Evolutionary conservation across 805 yeast species (phyloP).

Genomic region (Candida jianshihensis): DNA sequence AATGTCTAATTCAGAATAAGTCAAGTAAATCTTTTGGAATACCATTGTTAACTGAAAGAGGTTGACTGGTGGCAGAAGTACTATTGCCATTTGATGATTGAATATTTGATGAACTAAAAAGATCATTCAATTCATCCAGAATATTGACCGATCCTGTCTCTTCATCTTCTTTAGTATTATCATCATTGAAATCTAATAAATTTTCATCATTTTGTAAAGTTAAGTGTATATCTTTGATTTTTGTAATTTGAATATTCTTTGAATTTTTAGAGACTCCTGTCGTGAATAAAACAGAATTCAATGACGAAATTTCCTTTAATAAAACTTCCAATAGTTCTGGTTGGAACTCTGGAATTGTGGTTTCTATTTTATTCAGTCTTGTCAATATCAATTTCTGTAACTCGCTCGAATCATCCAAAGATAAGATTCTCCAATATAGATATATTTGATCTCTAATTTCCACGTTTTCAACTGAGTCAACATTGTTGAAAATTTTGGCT

Average conservation of each 20-base stretch:
- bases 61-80: too few relatives aligned
- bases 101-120: slow-evolving; percentile 40
- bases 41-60: too few relatives aligned
- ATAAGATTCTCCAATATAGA: slow-evolving; percentile 72
- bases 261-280: slow-evolving; percentile 46
- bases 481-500: slow-evolving; percentile 58
- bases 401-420: slow-evolving; percentile 32
- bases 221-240: slow-evolving; percentile 70
- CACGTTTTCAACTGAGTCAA: slow-evolving; percentile 59
- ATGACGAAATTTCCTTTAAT: slow-evolving; percentile 68
- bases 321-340: slow-evolving; percentile 62
- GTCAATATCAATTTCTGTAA: slow-evolving; percentile 47
- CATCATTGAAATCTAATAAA: slow-evolving; percentile 79
- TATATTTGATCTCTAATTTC: slow-evolving; percentile 79
- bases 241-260: slow-evolving; percentile 37
- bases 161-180: slow-evolving; percentile 19
- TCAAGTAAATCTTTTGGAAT: slow-evolving; percentile 17
- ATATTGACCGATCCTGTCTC: slow-evolving; percentile 32
- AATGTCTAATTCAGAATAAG: slow-evolving; percentile 8
- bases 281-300: slow-evolving; percentile 85
- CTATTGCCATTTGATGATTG: slow-evolving; percentile 17
- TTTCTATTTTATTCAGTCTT: slow-evolving; percentile 62
- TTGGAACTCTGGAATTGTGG: slow-evolving; percentile 67
- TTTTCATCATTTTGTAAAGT: slow-evolving; percentile 82
- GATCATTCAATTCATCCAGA: slow-evolving; percentile 69